Evolutionary conservation across 495 filamentous ascomycete genomes (phyloP), one percentile per base, ranked within the genome.

Genomic region (Talaromyces proteolyticus): DNA sequence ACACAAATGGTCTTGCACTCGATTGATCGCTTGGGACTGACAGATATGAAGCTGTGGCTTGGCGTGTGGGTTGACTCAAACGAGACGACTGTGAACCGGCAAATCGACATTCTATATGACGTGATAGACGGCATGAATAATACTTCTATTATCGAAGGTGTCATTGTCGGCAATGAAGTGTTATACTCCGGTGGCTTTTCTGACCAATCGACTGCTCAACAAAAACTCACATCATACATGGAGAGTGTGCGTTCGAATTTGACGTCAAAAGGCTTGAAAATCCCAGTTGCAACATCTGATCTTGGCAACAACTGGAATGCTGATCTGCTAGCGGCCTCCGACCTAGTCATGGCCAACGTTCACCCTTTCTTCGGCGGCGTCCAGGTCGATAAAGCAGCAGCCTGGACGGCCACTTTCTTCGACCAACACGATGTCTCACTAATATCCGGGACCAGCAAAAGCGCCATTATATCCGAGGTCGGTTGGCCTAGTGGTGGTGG

Each of bases 301-400:
- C 77, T 98, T 4, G 93, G 93, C 14, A 86, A 91, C 53, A 86
- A 91, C 60, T 97, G 93, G 93, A 85, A 82, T 2, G 55, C 72
- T 1, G 59, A 72, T 0, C 76, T 98, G 14, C 84, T 87, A 0
- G 47, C 60, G 4, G 72, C 79, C 42, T 85, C 89, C 38, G 93
- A 97, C 56, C 78, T 88, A 53, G 82, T 96, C 61, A 97, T 97
- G 92, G 87, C 89, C 17, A 98, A 98, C 62, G 84, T 97, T 26
- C 93, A 98, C 65, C 93, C 93, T 2, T 97, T 98, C 76, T 98
- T 98, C 58, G 89, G 82, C 3, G 93, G 93, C 47, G 81, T 88
- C 39, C 70, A 74, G 12, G 84, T 78, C 12, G 71, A 79, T 18
- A 58, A 73, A 17, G 92, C 91, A 0, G 81, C 91, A 7, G 69